These are phyloP conservation scores for Pelargonium nanum DNA, from an alignment of 345 rosid species.

Conservation along the genomic window DNA sequence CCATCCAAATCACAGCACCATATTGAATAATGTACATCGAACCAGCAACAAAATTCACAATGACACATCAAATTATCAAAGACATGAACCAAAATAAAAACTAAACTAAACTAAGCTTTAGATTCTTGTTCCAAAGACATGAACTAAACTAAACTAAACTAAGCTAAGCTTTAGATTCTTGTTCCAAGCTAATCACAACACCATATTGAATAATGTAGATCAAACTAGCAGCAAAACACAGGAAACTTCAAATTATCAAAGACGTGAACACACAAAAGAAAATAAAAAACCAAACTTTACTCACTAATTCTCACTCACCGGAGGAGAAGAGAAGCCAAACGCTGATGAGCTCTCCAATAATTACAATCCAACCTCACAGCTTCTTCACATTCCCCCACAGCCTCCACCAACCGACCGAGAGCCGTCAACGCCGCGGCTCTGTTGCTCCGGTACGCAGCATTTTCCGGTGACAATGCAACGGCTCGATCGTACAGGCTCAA, in stretches of 20 bases:
- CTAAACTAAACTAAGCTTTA: too few species aligned
- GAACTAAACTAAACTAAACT: too few species aligned
- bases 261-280: not conserved
- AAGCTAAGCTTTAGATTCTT: too few species aligned
- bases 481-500: constrained; percentile 77
- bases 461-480: constrained; percentile 50
- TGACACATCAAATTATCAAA: too few species aligned
- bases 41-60: too few species aligned
- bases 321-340: constrained; percentile 62
- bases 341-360: constrained; percentile 73
- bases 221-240: not conserved
- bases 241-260: not conserved
- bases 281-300: not conserved
- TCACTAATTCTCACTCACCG: constrained; percentile 39
- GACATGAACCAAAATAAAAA: too few species aligned
- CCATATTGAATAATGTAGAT: not conserved
- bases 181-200: too few species aligned
- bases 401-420: constrained; percentile 59
- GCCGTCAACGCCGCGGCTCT: constrained; percentile 69
- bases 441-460: constrained; percentile 66
- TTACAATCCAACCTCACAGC: constrained; percentile 75
- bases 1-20: too few species aligned
- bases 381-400: constrained; percentile 69
- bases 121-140: too few species aligned
- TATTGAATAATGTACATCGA: too few species aligned